Base-by-base conservation (phyloP, 2,329 filamentous ascomycete genomes). In the Xylariaceae sp. region DNA sequence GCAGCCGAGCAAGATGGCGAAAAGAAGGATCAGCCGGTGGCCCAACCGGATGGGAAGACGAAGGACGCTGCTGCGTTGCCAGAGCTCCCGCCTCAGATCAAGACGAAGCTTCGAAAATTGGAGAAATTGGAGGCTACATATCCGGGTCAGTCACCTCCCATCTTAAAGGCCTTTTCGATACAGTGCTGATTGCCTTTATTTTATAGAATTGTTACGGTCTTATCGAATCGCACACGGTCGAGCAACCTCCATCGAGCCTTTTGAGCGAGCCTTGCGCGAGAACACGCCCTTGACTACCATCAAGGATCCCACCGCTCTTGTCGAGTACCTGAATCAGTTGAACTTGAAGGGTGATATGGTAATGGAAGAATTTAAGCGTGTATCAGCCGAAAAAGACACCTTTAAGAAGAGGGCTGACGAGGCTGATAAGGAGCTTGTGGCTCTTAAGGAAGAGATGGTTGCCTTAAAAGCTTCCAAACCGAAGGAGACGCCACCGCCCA, bases 211-310 rank as follows among this genome's bases (percentile, higher is more conserved):
- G 0, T 80, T 98, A 48, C 89, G 91, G 54, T 96, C 93, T 7
- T 99, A 99, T 74, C 86, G 92, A 59, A 88, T 93, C 62, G 95
- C 95, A 18, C 93, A 99, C 76, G 86, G 90, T 54, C 87, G 92
- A 49, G 91, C 93, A 42, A 86, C 89, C 12, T 86, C 89, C 2
- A 96, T 98, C 67, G 95, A 98, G 69, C 89, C 91, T 0, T 99
- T 99, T 71, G 95, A 99, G 75, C 88, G 90, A 52, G 88, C 89
- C 0, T 81, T 99, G 7, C 90, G 91, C 66, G 95, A 99, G 71
- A 90, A 96, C 66, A 99, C 95, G 0, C 93, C 95, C 2, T 78
- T 98, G 37, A 90, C 90, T 3, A 93, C 91, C 16, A 96, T 99
- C 65, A 82, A 81, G 64, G 95, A 99, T 57, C 91, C 93, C 0